phyloP scores from a whole-genome alignment of 2,329 filamentous ascomycete genomes.

The Aspergillus intermedius region DNA sequence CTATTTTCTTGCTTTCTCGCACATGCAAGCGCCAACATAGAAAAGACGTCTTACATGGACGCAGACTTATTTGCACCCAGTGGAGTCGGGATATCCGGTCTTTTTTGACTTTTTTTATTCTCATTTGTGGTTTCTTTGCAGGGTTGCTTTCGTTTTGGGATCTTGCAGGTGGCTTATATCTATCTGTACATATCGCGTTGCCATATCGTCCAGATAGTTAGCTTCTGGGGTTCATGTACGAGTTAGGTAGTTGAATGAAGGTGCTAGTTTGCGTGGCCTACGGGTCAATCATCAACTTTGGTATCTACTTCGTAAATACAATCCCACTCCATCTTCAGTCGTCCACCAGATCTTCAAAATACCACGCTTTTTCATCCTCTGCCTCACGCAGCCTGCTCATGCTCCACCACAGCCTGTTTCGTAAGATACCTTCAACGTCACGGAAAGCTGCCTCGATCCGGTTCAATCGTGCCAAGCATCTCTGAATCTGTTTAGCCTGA shows the following conservation, averaged over 20 bases:
- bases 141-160: constrained; percentile 3
- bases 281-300: constrained; percentile 7
- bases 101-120: neutral
- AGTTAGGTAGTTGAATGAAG: constrained; percentile 21
- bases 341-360: too few relatives aligned
- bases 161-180: constrained; percentile 3
- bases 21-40: neutral
- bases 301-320: too few relatives aligned
- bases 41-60: neutral
- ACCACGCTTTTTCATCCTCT: too few relatives aligned
- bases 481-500: too few relatives aligned
- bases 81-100: neutral
- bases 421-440: too few relatives aligned
- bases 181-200: constrained; percentile 16
- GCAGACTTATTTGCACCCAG: neutral
- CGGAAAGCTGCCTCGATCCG: too few relatives aligned
- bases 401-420: too few relatives aligned
- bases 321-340: too few relatives aligned
- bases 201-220: constrained; percentile 7
- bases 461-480: too few relatives aligned
- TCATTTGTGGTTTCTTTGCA: neutral
- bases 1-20: constrained; percentile 2
- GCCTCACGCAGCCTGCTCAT: too few relatives aligned
- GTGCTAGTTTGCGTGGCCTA: constrained; percentile 16
- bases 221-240: neutral